Base-by-base conservation (phyloP, 768 basidiomycete genomes). In the Mycena polygramma region DNA sequence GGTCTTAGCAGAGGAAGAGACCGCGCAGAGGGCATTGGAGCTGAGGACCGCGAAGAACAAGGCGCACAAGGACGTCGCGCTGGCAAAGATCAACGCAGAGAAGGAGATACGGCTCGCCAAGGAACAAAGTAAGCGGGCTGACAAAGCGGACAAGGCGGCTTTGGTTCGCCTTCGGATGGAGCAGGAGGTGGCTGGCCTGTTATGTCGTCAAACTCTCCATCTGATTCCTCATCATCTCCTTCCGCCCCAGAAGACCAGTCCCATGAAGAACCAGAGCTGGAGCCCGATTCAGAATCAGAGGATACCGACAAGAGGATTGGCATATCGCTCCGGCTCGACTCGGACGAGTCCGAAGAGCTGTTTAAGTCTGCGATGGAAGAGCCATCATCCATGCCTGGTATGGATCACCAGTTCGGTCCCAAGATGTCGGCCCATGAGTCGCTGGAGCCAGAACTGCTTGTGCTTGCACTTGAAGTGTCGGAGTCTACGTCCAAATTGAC, bases 101-200 rank as follows among this genome's bases (percentile, higher is more conserved):
- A n/a, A 11, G 26, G 19, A 49, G 17, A 30, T 58, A 11, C 61
- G 37, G 5, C 7, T 22, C 17, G 61, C 45, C 4, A 43, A 43
- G 41, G 52, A n/a, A n/a, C 22, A 15, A n/a, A 54, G 36, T 15
- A 53, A 48, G 57, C 22, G 35, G 43, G 30, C 20, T 30, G 59
- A 60, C 22, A 54, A 45, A 35, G 59, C 39, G n/a, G 14, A 9
- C 13, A 62, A 63, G 67, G n/a, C 45, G 43, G 67, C 57, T 1
- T 49, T 51, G 6, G 24, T 20, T 22, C 58, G 83, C 81, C 0
- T 59, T 77, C 76, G 54, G 80, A 81, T 22, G 82, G 79, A 46
- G 75, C 71, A 70, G 71, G 71, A 13, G 80, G 37, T 26, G 61
- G 0, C 14, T 20, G 10, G 43, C 15, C 10, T 45, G 43, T 24